phyloP scores from a whole-genome alignment of 345 rosid genomes.

The Aethionema arabicum region DNA sequence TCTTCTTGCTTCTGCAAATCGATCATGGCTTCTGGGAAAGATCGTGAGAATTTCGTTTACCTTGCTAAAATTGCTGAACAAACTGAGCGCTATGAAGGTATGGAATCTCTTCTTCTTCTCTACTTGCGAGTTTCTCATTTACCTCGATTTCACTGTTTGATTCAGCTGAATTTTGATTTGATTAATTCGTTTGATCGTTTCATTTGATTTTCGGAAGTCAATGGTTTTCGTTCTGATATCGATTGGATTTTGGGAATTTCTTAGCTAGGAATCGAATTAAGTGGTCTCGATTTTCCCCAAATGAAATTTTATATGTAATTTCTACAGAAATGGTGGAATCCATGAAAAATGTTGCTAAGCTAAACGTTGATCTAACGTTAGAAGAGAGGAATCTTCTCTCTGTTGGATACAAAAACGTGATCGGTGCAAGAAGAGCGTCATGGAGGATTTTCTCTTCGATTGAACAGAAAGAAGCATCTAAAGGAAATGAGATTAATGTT shows the following conservation, averaged over 20 bases:
- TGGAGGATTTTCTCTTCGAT: conserved; percentile 60
- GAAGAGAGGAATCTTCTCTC: conserved; percentile 61
- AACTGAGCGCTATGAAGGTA: conserved; percentile 63
- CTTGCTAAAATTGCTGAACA: conserved; percentile 71
- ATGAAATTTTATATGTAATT: not conserved
- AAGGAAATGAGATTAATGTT: conserved; percentile 55
- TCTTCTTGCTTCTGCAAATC: not conserved
- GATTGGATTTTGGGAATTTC: not conserved
- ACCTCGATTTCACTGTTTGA: conserved; percentile 5
- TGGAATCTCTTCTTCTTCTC: conserved; percentile 20
- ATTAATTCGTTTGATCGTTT: not conserved
- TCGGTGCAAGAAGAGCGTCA: conserved; percentile 57
- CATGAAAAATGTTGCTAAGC: conserved; percentile 52
- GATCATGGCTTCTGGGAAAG: conserved; percentile 43
- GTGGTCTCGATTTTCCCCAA: not conserved
- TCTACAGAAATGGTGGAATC: conserved; percentile 53
- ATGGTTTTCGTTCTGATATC: not conserved
- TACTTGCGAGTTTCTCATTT: conserved; percentile 9
- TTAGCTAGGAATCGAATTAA: not conserved
- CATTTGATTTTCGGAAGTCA: conserved; percentile 11
- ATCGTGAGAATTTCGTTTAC: conserved; percentile 51
- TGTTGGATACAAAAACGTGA: conserved; percentile 60
- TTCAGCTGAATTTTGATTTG: not conserved
- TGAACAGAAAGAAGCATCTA: conserved; percentile 54
- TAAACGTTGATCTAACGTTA: conserved; percentile 53